phyloP scores from a whole-genome alignment of 2,329 filamentous ascomycete genomes.

The Trichoderma sp. region DNA sequence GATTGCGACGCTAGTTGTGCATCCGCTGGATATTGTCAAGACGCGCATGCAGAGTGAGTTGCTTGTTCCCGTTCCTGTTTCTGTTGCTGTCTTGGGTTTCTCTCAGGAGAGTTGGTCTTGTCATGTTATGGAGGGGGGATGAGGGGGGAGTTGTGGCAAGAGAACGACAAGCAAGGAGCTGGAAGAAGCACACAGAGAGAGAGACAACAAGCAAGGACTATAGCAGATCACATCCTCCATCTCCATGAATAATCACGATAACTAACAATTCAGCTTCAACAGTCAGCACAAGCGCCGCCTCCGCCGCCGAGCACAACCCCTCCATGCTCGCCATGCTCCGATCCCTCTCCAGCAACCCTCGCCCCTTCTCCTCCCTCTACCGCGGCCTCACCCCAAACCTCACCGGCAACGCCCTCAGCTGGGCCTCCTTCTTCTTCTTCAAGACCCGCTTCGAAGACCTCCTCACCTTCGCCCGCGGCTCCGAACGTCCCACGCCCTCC shows the following conservation, averaged over 20 bases:
- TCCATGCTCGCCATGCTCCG: slow-evolving; percentile 54
- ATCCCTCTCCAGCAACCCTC: slow-evolving; percentile 47
- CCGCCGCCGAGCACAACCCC: slow-evolving; percentile 39
- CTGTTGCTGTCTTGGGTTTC: not conserved
- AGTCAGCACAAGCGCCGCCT: slow-evolving; percentile 51
- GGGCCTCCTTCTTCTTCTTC: slow-evolving; percentile 89
- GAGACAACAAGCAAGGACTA: not conserved
- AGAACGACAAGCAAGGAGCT: not conserved
- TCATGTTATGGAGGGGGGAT: not conserved
- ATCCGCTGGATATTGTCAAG: slow-evolving; percentile 94
- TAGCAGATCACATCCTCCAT: not conserved
- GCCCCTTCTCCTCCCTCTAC: slow-evolving; percentile 71
- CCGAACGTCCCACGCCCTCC: slow-evolving; percentile 41
- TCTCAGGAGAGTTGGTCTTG: not conserved
- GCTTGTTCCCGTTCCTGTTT: not conserved
- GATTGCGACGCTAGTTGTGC: slow-evolving; percentile 79
- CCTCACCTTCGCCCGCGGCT: slow-evolving; percentile 33
- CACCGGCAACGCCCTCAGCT: slow-evolving; percentile 83
- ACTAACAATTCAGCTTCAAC: slow-evolving; percentile 37
- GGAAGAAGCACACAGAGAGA: not conserved
- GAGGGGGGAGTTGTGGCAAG: not conserved
- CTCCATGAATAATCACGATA: not conserved
- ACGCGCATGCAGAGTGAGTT: slow-evolving; percentile 80
- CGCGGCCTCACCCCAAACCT: slow-evolving; percentile 88
- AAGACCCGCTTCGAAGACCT: slow-evolving; percentile 54